Evolutionary conservation across 305 asterid species (phyloP).

Genomic region (Fraxinus paxiana): DNA sequence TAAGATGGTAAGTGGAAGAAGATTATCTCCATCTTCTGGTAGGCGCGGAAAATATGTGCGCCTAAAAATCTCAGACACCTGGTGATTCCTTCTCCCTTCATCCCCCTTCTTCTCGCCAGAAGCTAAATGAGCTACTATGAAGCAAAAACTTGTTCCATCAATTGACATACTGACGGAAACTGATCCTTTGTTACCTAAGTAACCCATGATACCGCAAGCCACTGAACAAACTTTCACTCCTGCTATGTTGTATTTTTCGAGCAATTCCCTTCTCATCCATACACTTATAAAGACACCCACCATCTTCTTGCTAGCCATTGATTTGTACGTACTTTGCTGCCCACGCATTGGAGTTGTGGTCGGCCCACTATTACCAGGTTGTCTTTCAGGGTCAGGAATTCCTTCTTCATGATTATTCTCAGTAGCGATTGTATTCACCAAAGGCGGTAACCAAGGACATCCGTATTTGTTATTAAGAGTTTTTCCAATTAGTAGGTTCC

Average conservation of each 20-base stretch:
- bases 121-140: conserved; percentile 84
- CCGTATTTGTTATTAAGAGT: conserved; percentile 66
- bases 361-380: conserved; percentile 18
- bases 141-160: conserved; percentile 79
- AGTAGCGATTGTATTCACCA: conserved; percentile 51
- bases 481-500: conserved; percentile 73
- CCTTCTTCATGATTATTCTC: conserved; percentile 36
- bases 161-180: conserved; percentile 74
- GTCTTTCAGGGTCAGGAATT: conserved; percentile 19
- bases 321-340: conserved; percentile 43
- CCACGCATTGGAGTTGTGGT: conserved; percentile 15
- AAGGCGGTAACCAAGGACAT: conserved; percentile 69
- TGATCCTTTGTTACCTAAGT: conserved; percentile 88
- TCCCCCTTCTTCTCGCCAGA: conserved; percentile 96
- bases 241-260: conserved; percentile 44
- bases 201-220: conserved; percentile 97
- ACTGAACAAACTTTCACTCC: conserved; percentile 69
- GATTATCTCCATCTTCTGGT: conserved; percentile 40
- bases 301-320: conserved; percentile 90
- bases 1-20: conserved; percentile 64
- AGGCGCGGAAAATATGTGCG: conserved; percentile 65
- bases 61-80: conserved; percentile 75
- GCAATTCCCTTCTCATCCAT: conserved; percentile 69
- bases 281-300: conserved; percentile 88
- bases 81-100: conserved; percentile 77